These are phyloP conservation scores for Xylaria sp. DNA, from an alignment of 2,329 filamentous ascomycete species.

Conservation along the genomic window DNA sequence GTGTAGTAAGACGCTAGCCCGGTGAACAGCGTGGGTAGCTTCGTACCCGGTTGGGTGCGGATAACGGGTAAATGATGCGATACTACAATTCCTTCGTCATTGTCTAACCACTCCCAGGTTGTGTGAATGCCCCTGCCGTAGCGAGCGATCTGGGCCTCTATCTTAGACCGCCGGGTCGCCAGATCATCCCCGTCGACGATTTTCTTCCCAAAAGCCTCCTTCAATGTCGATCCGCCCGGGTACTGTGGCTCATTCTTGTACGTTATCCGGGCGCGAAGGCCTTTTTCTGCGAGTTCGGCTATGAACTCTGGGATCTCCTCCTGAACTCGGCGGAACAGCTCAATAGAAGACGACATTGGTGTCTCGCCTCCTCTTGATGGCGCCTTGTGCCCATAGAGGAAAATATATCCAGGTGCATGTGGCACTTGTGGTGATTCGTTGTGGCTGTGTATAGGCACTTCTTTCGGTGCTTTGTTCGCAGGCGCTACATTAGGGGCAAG, in stretches of 20 bases:
- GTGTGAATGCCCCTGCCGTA: constrained; percentile 53
- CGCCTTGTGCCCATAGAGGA: constrained; percentile 48
- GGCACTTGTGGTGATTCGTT: constrained; percentile 58
- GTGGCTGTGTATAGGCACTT: constrained; percentile 56
- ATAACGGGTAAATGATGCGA: constrained; percentile 53
- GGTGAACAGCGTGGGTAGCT: constrained; percentile 47
- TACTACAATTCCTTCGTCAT: constrained; percentile 49
- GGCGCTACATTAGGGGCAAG: constrained; percentile 40
- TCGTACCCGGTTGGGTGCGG: constrained; percentile 52
- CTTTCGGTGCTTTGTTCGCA: constrained; percentile 55
- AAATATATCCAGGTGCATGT: constrained; percentile 57
- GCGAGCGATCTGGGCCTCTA: constrained; percentile 55
- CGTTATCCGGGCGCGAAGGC: constrained; percentile 44
- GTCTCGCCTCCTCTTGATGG: neutral
- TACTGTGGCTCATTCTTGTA: constrained; percentile 53
- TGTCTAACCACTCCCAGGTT: constrained; percentile 54
- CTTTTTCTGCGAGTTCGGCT: constrained; percentile 49
- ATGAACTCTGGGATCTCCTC: constrained; percentile 55
- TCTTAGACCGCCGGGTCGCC: constrained; percentile 40
- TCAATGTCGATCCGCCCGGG: constrained; percentile 53
- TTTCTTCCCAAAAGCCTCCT: constrained; percentile 51
- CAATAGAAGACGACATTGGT: constrained; percentile 11
- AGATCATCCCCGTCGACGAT: constrained; percentile 13
- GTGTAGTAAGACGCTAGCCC: neutral
- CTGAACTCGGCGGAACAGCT: constrained; percentile 40